Conservation (phyloP, 345 rosid species). For the Hevea brasiliensis region DNA sequence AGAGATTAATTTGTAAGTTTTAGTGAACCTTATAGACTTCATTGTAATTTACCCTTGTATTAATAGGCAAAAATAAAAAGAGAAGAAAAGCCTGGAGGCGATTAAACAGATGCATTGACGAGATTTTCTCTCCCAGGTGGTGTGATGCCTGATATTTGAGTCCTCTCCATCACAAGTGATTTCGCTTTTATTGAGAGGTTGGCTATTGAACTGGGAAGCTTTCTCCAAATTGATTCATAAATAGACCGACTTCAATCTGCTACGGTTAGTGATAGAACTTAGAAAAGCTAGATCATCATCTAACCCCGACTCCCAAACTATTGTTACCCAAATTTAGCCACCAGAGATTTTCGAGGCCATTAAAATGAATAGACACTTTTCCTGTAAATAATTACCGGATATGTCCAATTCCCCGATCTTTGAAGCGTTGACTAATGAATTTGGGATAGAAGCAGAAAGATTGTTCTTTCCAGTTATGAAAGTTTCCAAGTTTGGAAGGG, state of each 20-base stretch:
- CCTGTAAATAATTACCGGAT: neutral
- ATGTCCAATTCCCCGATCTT: neutral
- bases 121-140: too few species aligned
- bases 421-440: slow-evolving; percentile 5
- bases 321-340: neutral
- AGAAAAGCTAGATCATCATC: neutral
- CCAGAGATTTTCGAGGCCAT: neutral
- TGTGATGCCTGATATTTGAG: neutral
- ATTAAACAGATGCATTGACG: too few species aligned
- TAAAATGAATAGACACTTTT: neutral
- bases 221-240: neutral
- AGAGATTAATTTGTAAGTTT: too few species aligned
- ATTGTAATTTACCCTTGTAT: too few species aligned
- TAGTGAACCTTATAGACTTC: too few species aligned
- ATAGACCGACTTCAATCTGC: neutral
- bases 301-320: neutral
- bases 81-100: too few species aligned
- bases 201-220: slow-evolving; percentile 12
- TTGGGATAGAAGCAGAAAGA: neutral
- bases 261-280: neutral
- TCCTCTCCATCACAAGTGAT: neutral
- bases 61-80: too few species aligned
- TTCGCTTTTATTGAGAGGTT: slow-evolving; percentile 9
- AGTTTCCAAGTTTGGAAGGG: neutral
- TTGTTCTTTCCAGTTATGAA: neutral